Percentiles rank a stretch among this genome's conserved stretches.
These are phyloP conservation scores for Elaeis guineensis DNA, from an alignment of 176 grass and related monocot species.

Conservation along the genomic window DNA sequence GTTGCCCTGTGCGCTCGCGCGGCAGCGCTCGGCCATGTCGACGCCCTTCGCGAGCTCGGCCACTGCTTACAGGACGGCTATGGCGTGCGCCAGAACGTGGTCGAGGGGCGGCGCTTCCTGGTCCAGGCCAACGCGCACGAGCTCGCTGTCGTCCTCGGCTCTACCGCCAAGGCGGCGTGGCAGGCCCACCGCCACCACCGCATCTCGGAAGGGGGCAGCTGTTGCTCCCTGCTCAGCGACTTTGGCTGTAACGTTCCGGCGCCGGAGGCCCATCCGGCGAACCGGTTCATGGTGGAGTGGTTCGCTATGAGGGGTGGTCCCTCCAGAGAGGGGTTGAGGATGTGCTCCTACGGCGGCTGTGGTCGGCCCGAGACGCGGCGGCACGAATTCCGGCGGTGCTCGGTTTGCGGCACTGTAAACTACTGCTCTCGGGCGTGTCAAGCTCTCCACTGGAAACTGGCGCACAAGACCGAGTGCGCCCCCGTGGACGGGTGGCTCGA, in stretches of 20 bases:
- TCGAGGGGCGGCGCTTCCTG: conserved; percentile 38
- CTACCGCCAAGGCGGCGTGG: background rate
- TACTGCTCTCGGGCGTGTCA: conserved; percentile 78
- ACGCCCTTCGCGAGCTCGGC: conserved; percentile 65
- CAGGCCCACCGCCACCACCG: background rate
- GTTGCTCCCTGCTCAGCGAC: conserved; percentile 22
- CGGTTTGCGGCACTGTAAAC: conserved; percentile 37
- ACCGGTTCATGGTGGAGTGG: conserved; percentile 63
- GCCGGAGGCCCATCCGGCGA: conserved; percentile 25
- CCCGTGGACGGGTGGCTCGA: conserved; percentile 12
- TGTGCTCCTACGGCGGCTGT: conserved; percentile 51
- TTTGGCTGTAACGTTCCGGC: conserved; percentile 18
- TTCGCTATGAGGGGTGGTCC: conserved; percentile 9
- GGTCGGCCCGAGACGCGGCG: conserved; percentile 48
- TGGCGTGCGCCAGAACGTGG: conserved; percentile 40
- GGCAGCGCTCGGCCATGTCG: conserved; percentile 49
- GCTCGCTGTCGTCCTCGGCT: conserved; percentile 12
- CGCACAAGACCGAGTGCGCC: conserved; percentile 33
- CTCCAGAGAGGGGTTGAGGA: background rate
- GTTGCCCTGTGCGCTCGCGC: conserved; percentile 50
- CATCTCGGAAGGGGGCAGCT: background rate
- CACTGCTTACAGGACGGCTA: conserved; percentile 77
- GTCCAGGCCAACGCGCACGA: conserved; percentile 48
- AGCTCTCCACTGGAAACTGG: conserved; percentile 64
- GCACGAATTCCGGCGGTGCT: conserved; percentile 66